A percentile compares a stretch with the other conserved stretches of the same genome.
Conservation (phyloP, 2,329 filamentous ascomycete species). For the Akanthomyces dipterigenus region DNA sequence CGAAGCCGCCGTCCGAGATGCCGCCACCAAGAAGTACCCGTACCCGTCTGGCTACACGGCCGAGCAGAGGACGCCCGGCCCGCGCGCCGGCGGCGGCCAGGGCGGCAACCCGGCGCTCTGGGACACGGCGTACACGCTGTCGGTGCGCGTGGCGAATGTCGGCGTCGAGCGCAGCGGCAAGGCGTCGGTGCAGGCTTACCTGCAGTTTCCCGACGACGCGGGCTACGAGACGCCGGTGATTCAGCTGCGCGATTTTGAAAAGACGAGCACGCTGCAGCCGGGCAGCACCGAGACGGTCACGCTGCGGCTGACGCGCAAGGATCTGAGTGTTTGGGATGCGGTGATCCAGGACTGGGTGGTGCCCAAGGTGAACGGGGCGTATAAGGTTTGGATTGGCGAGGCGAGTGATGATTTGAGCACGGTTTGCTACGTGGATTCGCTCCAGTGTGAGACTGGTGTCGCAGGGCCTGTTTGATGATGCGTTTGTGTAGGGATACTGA, state of each 20-base stretch:
- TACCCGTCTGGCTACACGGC: slow-evolving; percentile 63
- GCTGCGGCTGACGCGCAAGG: slow-evolving; percentile 57
- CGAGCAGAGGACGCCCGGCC: slow-evolving; percentile 30
- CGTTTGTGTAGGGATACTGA: no score
- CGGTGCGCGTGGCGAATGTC: slow-evolving; percentile 45
- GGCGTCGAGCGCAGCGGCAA: slow-evolving; percentile 38
- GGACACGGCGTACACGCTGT: slow-evolving; percentile 37
- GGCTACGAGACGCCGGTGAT: slow-evolving; percentile 56
- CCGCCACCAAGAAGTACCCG: slow-evolving; percentile 38
- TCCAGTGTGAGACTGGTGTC: slow-evolving; percentile 22
- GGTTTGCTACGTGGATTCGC: slow-evolving; percentile 23
- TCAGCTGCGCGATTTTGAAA: slow-evolving; percentile 68
- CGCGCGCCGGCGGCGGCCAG: slow-evolving; percentile 60
- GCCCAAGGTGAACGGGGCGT: slow-evolving; percentile 28
- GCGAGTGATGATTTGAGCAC: slow-evolving; percentile 29
- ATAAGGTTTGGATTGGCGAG: slow-evolving; percentile 33
- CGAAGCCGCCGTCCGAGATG: slow-evolving; percentile 32
- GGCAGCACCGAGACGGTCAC: slow-evolving; percentile 47
- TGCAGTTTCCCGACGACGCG: slow-evolving; percentile 33
- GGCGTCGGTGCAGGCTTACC: slow-evolving; percentile 39
- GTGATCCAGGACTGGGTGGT: slow-evolving; percentile 61
- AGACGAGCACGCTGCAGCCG: slow-evolving; percentile 47
- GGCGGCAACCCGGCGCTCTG: slow-evolving; percentile 64
- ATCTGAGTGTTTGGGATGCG: slow-evolving; percentile 68
- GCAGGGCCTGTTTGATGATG: slow-evolving; percentile 6